A percentile compares a stretch with the other conserved stretches of the same genome.
Conservation (phyloP, 345 rosid genomes). For the Melaleuca alternifolia region DNA sequence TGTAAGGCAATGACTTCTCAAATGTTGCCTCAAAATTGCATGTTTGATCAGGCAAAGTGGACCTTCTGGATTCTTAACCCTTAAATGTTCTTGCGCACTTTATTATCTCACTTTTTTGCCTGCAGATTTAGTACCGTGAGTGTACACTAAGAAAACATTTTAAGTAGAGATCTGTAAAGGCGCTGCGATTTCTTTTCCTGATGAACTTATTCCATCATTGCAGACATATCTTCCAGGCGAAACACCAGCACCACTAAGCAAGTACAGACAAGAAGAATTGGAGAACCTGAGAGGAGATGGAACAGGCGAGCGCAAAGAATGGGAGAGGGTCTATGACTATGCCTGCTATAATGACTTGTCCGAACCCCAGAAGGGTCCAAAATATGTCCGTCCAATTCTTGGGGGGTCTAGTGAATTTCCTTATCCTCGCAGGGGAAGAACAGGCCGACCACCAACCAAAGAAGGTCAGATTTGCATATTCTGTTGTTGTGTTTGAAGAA, state of each 20-base stretch:
- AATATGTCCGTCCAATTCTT: constrained; percentile 57
- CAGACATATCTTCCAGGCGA: constrained; percentile 72
- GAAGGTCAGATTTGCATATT: constrained; percentile 13
- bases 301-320: constrained; percentile 54
- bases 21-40: background rate
- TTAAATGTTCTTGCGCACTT: background rate
- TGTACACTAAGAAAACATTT: background rate
- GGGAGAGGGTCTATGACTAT: constrained; percentile 84
- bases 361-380: constrained; percentile 28
- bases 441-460: constrained; percentile 45
- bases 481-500: background rate
- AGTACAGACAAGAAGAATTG: constrained; percentile 63
- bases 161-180: background rate
- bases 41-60: background rate
- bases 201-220: background rate
- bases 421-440: constrained; percentile 86
- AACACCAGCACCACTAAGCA: constrained; percentile 40
- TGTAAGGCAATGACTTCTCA: background rate
- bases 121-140: background rate
- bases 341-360: constrained; percentile 76
- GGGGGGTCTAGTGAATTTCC: constrained; percentile 68
- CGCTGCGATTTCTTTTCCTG: background rate
- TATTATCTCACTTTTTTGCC: background rate
- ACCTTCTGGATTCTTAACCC: background rate
- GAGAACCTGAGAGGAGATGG: constrained; percentile 60